A percentile compares a stretch with the other conserved stretches of the same genome.
Conservation (phyloP, 2,329 filamentous ascomycete genomes). For the Neopestalotiopsis rosae region DNA sequence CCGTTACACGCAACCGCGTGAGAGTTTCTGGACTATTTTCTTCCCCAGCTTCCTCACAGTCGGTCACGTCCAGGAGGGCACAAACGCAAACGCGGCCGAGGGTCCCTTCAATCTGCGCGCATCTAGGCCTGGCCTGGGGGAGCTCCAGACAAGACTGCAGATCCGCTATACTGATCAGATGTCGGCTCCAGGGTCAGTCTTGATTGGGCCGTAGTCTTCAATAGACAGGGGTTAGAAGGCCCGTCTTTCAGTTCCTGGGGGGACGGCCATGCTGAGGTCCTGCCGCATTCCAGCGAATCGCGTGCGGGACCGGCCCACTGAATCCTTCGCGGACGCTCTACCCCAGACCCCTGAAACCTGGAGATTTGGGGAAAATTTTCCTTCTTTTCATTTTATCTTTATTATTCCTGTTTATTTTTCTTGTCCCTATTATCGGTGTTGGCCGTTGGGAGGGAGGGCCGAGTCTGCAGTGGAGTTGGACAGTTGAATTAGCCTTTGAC, state of each 20-base stretch:
- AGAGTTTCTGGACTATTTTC: not conserved
- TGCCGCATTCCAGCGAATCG: conserved; percentile 15
- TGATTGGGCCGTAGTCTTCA: conserved; percentile 5
- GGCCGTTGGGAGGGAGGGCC: not conserved
- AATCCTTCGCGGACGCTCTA: conserved; percentile 15
- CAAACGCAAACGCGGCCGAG: conserved; percentile 8
- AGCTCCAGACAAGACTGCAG: conserved; percentile 8
- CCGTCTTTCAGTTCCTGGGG: conserved; percentile 10
- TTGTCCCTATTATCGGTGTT: not conserved
- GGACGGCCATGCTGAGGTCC: conserved; percentile 6
- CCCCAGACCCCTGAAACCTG: conserved; percentile 14
- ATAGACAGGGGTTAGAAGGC: conserved; percentile 7
- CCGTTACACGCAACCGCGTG: conserved; percentile 11
- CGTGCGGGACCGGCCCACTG: conserved; percentile 9
- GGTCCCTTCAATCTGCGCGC: not conserved
- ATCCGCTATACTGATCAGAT: conserved; percentile 16
- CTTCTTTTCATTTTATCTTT: not conserved
- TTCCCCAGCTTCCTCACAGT: not conserved
- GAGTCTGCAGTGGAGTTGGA: not conserved
- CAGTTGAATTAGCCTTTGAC: not conserved
- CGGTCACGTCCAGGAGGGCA: not conserved
- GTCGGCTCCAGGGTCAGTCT: not conserved
- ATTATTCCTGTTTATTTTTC: not conserved
- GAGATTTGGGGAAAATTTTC: conserved; percentile 15
- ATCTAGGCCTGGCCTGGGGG: conserved; percentile 14